Evolutionary conservation across 306 rosid genomes (phyloP).

Genomic region (Trifolium repens): DNA sequence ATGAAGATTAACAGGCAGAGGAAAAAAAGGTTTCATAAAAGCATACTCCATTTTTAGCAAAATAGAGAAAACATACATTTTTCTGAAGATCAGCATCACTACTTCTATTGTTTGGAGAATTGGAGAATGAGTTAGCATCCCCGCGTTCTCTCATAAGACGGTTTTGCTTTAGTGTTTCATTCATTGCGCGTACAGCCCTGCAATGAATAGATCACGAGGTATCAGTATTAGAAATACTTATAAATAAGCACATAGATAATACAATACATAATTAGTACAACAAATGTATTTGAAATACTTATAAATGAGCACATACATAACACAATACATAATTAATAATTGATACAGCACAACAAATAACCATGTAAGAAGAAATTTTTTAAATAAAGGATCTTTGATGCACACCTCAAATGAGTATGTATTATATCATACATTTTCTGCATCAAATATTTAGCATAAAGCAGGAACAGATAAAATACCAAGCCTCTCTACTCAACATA

Average conservation of each 20-base stretch:
- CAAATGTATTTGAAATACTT: constrained; percentile 20
- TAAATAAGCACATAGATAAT: constrained; percentile 29
- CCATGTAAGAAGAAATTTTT: constrained; percentile 8
- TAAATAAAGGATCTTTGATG: constrained; percentile 31
- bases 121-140: constrained; percentile 62
- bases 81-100: constrained; percentile 46
- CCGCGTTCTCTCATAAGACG: constrained; percentile 75
- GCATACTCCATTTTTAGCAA: constrained; percentile 37
- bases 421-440: constrained; percentile 31
- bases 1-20: constrained; percentile 13
- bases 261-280: constrained; percentile 14
- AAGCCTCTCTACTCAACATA: constrained; percentile 8
- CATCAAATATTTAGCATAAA: constrained; percentile 19
- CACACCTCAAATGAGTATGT: constrained; percentile 22
- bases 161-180: constrained; percentile 96
- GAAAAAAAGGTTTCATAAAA: constrained; percentile 31
- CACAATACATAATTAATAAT: constrained; percentile 3
- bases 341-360: constrained; percentile 11
- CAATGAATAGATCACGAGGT: constrained; percentile 44
- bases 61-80: constrained; percentile 50
- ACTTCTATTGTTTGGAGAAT: constrained; percentile 54
- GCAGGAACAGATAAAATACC: constrained; percentile 19
- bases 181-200: constrained; percentile 99
- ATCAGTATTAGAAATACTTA: constrained; percentile 32
- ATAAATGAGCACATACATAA: constrained; percentile 31